phyloP scores from a whole-genome alignment of 2,329 filamentous ascomycete genomes.

The Ophioceras dolichostomum region DNA sequence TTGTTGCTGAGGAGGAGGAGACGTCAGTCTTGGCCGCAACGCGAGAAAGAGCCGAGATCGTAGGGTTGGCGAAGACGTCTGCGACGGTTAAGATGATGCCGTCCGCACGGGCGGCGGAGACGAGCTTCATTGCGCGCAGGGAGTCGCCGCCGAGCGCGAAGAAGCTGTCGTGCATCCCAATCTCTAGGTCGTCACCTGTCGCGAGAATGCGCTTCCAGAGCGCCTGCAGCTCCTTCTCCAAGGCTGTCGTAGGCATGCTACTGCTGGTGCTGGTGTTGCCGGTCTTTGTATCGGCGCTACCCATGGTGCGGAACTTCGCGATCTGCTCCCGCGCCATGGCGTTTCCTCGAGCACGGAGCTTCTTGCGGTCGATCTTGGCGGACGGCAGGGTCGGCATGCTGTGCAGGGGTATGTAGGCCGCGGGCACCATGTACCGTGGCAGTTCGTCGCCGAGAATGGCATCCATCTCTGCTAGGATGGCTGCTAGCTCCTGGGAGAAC shows the following conservation, averaged over 20 bases:
- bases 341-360: conserved; percentile 29
- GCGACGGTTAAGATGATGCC: conserved; percentile 29
- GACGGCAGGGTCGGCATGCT: conserved; percentile 34
- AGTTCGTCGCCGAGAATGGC: conserved; percentile 19
- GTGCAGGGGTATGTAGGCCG: conserved; percentile 29
- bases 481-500: conserved; percentile 13
- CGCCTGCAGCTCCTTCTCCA: conserved; percentile 24
- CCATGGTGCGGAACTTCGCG: conserved; percentile 17
- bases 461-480: conserved; percentile 18
- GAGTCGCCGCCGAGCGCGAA: conserved; percentile 38
- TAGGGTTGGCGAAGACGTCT: conserved; percentile 30
- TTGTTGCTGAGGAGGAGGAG: conserved; percentile 3
- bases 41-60: conserved; percentile 29
- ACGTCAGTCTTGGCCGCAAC: conserved; percentile 13
- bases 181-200: conserved; percentile 3
- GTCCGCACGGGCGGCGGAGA: conserved; percentile 26
- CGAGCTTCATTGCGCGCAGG: conserved; percentile 36
- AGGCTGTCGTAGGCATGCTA: conserved; percentile 23
- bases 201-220: conserved; percentile 12
- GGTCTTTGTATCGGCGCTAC: background rate
- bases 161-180: conserved; percentile 29
- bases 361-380: conserved; percentile 36
- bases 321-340: conserved; percentile 27
- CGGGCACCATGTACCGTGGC: conserved; percentile 34
- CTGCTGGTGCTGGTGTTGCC: conserved; percentile 3